Base-by-base conservation (phyloP, 1,284 basidiomycete species). In the Vanrija sp. region DNA sequence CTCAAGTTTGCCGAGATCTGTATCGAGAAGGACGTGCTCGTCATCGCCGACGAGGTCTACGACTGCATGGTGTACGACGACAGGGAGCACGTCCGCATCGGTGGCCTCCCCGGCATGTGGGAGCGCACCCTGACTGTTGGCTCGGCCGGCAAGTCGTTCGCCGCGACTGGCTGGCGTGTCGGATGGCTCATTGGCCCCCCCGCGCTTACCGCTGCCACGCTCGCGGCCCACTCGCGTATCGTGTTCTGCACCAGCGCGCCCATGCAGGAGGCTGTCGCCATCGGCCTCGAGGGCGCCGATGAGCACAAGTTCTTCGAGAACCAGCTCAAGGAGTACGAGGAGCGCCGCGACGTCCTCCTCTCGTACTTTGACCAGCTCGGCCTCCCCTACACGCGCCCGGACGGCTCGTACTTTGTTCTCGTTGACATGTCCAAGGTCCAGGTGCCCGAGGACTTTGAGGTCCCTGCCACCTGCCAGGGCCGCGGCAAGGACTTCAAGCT, bases 41-140 rank as follows among this genome's bases (percentile, higher is more conserved):
- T 98, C 26, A 87, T 98, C 80, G 81, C 93, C 1, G 96, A 99
- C 76, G 96, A 99, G 84, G 94, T 97, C 87, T 99, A 99, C 75
- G 96, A 99, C 69, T 90, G 87, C 68, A 84, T 99, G 38, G 86
- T 94, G 6, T 97, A 88, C 68, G 91, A 95, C 65, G 85, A 82
- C 45, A 86, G 87, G 65, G 84, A 94, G 69, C 96, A 98, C 74
- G 80, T 93, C 54, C 86, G 94, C 51, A 89, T 98, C 64, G 95
- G 95, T 3, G 89, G 82, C 26, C 81, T 97, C 28, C 92, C 91
- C 9, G 90, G 91, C n/a, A 96, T 98, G 92, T 98, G 94, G 94
- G 91, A 98, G 63, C 86, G 89, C 42, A 92, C 90, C 0, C 80
- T 92, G 51, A 91, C 89, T 2, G 85, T 91, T 43, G 84, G 86